Evolutionary conservation across 352 stramenopile species (phyloP), one percentile per base, ranked within the genome.

Genomic region (Thalassiosira mediterranea): DNA sequence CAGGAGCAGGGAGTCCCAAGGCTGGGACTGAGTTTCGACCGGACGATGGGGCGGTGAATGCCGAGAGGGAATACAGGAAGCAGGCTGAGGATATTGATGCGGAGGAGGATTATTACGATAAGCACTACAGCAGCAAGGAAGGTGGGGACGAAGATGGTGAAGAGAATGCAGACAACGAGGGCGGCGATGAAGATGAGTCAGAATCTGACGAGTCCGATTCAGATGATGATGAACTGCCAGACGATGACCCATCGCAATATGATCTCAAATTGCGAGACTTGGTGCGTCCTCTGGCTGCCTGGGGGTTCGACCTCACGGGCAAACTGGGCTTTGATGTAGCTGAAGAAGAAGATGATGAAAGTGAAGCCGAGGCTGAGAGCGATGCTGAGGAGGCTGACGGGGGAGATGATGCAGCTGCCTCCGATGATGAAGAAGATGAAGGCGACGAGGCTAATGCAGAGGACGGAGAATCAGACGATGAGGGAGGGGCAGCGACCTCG

Each of bases 31-130:
- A 63, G 2, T 60, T 40, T 15, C 25, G 29, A 21, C 37, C 76
- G 54, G 77, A 72, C 34, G 72, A 84, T 13, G 73, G 67, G 29
- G 63, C 80, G 57, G 56, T 21, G n/a, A 76, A 81, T 40, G 57
- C 53, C 17, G 60, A 32, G 7, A 44, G 66, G 0, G 65, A 80
- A 23, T 67, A 69, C 49, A 40, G 26, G 13, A 68, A 73, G 56
- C 74, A 74, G 4, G 72, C 81, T 37, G 76, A 84, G 31, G 87
- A 80, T 21, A 53, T 92, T 3, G 84, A 91, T 60, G 72, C 79
- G 67, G 87, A 91, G 65, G 82, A 91, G 65, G 73, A 90, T 28
- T 91, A 91, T 72, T 90, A 91, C 67, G 53, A 76, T 60, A 40
- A 31, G 3, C 65, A 82, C 29, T 57, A 72, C 67, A 53, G 72